Conservation (phyloP, 1,139 yeast genomes). For the Hemisphaericaspora xylofermentans region DNA sequence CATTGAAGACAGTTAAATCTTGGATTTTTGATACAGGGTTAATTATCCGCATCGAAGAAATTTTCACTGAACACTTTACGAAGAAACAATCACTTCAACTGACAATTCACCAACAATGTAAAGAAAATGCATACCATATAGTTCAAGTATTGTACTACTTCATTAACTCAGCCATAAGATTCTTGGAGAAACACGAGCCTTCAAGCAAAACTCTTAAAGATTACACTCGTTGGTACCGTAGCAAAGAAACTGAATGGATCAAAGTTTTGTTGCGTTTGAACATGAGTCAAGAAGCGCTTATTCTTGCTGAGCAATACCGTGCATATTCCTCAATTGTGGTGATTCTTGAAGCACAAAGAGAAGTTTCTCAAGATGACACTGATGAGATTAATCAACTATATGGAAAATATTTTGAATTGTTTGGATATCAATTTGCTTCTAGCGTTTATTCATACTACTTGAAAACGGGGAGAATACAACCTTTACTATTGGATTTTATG, state of each 20-base stretch:
- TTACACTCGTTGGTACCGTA: constrained; percentile 37
- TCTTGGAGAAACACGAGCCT: constrained; percentile 27
- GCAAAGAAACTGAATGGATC: constrained; percentile 49
- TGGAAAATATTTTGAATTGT: constrained; percentile 55
- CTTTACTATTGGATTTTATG: constrained; percentile 58
- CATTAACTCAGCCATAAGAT: constrained; percentile 36
- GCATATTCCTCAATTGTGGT: constrained; percentile 69
- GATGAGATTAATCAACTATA: constrained; percentile 32
- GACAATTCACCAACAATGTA: constrained; percentile 9
- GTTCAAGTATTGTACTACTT: constrained; percentile 39
- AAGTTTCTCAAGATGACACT: constrained; percentile 25
- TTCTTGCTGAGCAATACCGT: constrained; percentile 63
- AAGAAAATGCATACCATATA: constrained; percentile 20
- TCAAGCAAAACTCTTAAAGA: constrained; percentile 22
- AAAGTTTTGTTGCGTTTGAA: constrained; percentile 48
- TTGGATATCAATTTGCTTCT: constrained; percentile 69
- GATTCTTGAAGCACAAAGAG: constrained; percentile 58
- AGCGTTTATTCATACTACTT: constrained; percentile 63
- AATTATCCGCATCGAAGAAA: constrained; percentile 32
- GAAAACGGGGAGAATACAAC: constrained; percentile 50
- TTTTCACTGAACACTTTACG: constrained; percentile 24
- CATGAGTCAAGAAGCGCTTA: constrained; percentile 52
- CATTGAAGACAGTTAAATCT: constrained; percentile 22
- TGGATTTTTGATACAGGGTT: constrained; percentile 45
- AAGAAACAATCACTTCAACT: constrained; percentile 12